Evolutionary conservation across 2,329 filamentous ascomycete species (phyloP), one percentile per base, ranked within the genome.

Genomic region (Fusarium secorum): DNA sequence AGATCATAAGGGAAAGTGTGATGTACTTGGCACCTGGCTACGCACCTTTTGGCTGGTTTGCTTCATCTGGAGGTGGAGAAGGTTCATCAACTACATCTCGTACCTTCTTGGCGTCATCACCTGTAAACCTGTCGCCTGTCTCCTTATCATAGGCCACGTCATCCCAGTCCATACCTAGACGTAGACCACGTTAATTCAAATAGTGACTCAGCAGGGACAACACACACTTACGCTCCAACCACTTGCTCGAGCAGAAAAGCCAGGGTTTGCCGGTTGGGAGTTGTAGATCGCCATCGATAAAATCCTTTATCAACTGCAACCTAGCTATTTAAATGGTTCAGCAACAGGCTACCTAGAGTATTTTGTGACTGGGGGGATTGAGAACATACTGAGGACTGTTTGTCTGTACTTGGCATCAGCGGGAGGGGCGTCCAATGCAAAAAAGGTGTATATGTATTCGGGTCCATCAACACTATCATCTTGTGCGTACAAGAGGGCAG

Each of bases 331-430:
- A 0, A 18, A 18, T 18, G 41, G 17, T 18, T 42, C 41, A 44
- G 41, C 8, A 11, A 8, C 26, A 0, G 22, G 3, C 20, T 11
- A 46, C 3, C 18, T 3, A 15, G 6, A 9, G 44, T 8, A 3
- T 18, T 42, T 0, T 18, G 17, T 8, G 22, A 24, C 4, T 11
- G 15, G 39, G 39, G 39, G 13, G 6, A 18, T 11, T 42, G 17
- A 11, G 41, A 13, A 42, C 41, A 13, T 42, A 42, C 41, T 3
- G 36, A 5, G 1, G 4, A 38, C 5, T 20, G 4, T 20, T 11
- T 0, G 0, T 20, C 44, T 46, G 0, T 30, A 4, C 26, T 17
- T 0, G 6, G 14, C 44, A 17, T 32, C 44, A 5, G 44, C 4
- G 1, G 44, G 44, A n/a, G 44, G 44, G 3, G 44, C 13, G n/a